Evolutionary conservation across 148 eudicot genomes (phyloP), one percentile per base, ranked within the genome.

Genomic region (Rhododendron kiyosumense): DNA sequence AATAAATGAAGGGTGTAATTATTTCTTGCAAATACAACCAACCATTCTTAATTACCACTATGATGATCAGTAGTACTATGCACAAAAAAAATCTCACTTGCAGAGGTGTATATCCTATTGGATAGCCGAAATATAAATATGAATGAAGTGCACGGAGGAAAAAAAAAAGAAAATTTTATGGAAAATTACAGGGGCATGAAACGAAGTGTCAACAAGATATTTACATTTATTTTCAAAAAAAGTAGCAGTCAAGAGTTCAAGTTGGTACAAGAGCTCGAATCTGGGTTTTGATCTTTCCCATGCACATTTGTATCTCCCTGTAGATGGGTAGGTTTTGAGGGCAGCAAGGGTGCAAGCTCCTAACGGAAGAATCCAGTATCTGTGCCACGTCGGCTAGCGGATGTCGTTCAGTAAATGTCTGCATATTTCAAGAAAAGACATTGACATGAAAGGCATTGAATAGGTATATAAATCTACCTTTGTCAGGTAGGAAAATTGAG

Each of bases 381-480:
- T 92, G 93, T 15, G 98, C 97, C 78, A 96, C 98, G 85, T 93
- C 94, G 0, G 96, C 93, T 83, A 96, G 98, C 13, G 98, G 97
- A 63, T 89, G 92, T 36, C 95, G 91, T 90, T 96, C 97, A 0
- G 96, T 93, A 88, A 97, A 96, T 77, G 88, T 93, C 98, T 96
- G 98, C 92, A 90, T 11, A 34, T 79, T 79, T 46, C 82, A 79
- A 46, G 12, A 51, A 49, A 28, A 48, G 11, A 7, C 20, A 24
- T 43, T 54, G 61, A 15, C 17, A 51, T 13, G 15, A 26, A 26
- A 46, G 1, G 26, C 18, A 8, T 77, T n/a, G 43, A 45, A 78
- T 49, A 15, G 26, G 61, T 4, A 26, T 26, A 17, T 79, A 80
- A 79, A 14, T 51, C 38, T 15, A 80, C 17, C 18, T 49, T 80